phyloP scores from a whole-genome alignment of 495 filamentous ascomycete genomes.

The Evansstolkia leycettana region DNA sequence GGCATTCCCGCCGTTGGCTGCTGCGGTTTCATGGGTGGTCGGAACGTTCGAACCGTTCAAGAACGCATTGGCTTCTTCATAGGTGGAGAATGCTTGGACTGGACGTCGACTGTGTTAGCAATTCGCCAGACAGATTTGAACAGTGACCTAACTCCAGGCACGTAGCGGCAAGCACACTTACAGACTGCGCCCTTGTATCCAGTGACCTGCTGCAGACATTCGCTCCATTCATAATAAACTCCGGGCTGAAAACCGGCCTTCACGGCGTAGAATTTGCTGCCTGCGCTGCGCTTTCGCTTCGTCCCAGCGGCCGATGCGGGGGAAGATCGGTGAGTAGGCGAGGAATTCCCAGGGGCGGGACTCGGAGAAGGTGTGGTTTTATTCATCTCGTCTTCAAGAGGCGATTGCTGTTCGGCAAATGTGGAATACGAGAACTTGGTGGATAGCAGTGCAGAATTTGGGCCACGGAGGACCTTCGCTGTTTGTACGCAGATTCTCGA shows the following conservation, averaged over 20 bases:
- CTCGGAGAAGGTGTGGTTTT: slow-evolving; percentile 27
- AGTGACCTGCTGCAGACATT: slow-evolving; percentile 69
- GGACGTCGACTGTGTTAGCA: slow-evolving; percentile 7
- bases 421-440: no score
- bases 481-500: slow-evolving; percentile 1
- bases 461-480: not conserved
- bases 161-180: slow-evolving; percentile 36
- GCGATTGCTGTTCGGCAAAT: not conserved
- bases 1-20: slow-evolving; percentile 16
- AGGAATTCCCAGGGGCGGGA: slow-evolving; percentile 21
- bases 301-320: slow-evolving; percentile 34
- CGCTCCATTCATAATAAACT: slow-evolving; percentile 74
- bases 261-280: slow-evolving; percentile 80
- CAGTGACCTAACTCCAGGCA: not conserved
- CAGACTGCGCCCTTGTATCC: slow-evolving; percentile 79
- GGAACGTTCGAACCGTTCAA: slow-evolving; percentile 46
- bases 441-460: not conserved
- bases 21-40: slow-evolving; percentile 6
- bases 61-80: slow-evolving; percentile 68
- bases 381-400: slow-evolving; percentile 14
- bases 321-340: slow-evolving; percentile 14
- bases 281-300: slow-evolving; percentile 51
- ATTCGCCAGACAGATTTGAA: not conserved
- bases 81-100: slow-evolving; percentile 77
- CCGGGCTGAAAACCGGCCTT: slow-evolving; percentile 64